Conservation (phyloP, 345 rosid species). For the Pseudoturritis turrita region DNA sequence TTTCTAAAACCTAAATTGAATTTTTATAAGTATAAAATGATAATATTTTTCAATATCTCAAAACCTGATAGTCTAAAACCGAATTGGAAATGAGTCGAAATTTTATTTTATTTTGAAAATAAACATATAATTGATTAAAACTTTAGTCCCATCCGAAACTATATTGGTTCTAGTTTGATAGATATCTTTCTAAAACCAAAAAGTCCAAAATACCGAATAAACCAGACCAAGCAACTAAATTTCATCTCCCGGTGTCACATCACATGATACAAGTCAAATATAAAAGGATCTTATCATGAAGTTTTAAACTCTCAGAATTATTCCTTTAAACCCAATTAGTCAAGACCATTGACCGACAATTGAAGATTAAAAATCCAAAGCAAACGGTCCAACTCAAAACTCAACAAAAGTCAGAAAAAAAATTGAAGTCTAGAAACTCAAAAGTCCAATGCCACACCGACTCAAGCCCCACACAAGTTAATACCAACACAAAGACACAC, state of each 20-base stretch:
- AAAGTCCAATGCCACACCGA: conserved; percentile 16
- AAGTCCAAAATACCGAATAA: too few species aligned
- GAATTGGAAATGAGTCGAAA: too few species aligned
- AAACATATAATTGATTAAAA: too few species aligned
- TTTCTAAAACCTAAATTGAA: too few species aligned
- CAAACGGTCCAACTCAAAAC: neutral
- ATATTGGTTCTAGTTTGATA: too few species aligned
- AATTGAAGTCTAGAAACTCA: neutral
- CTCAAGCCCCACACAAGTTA: conserved; percentile 14
- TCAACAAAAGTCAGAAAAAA: neutral
- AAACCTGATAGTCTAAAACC: too few species aligned
- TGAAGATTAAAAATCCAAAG: neutral
- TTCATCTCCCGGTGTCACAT: neutral
- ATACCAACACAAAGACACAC: conserved; percentile 3
- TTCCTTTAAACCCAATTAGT: neutral
- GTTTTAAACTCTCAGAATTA: neutral
- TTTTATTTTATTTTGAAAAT: too few species aligned
- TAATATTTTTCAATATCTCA: too few species aligned
- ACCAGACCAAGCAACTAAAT: neutral
- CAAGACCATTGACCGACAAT: neutral
- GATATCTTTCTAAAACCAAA: too few species aligned
- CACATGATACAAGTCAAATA: neutral
- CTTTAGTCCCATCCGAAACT: too few species aligned
- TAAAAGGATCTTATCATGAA: neutral
- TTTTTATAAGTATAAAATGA: too few species aligned